Conservation (phyloP, 805 yeast genomes). For the Yamadazyma insecticola region DNA sequence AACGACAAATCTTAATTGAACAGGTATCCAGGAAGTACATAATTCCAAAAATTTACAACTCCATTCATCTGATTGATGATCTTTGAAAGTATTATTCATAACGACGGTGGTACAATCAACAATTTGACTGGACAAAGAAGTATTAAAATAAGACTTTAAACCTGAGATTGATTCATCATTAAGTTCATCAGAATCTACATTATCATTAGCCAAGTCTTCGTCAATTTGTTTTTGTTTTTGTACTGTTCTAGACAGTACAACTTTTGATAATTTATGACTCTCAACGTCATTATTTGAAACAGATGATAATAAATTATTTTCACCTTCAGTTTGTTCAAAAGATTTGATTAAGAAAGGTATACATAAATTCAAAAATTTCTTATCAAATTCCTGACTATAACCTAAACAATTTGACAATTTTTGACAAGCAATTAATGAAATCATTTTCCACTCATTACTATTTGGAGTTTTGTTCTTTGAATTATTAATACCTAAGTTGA, state of each 20-base stretch:
- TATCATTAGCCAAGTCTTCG: conserved; percentile 29
- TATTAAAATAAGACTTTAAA: conserved; percentile 58
- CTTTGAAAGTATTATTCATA: conserved; percentile 32
- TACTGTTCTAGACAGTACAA: conserved; percentile 19
- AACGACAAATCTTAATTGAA: conserved; percentile 66
- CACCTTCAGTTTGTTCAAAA: conserved; percentile 11
- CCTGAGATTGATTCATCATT: conserved; percentile 45
- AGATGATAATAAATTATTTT: not conserved
- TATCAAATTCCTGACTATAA: conserved; percentile 24
- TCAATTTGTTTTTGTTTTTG: conserved; percentile 14
- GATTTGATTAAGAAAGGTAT: conserved; percentile 37
- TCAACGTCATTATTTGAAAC: conserved; percentile 18
- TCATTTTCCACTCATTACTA: conserved; percentile 41
- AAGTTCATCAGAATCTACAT: conserved; percentile 34
- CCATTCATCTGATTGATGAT: conserved; percentile 34
- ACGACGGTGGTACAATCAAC: conserved; percentile 52
- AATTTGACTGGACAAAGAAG: conserved; percentile 59
- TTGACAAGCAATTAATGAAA: conserved; percentile 37
- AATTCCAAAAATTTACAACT: conserved; percentile 53
- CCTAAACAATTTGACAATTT: conserved; percentile 36
- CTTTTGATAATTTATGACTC: conserved; percentile 23
- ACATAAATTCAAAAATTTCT: conserved; percentile 25
- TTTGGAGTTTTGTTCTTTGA: conserved; percentile 19
- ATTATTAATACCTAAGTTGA: conserved; percentile 12
- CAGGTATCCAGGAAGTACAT: conserved; percentile 76